Conservation (phyloP, 805 yeast species). For the Suhomyces vadensis region DNA sequence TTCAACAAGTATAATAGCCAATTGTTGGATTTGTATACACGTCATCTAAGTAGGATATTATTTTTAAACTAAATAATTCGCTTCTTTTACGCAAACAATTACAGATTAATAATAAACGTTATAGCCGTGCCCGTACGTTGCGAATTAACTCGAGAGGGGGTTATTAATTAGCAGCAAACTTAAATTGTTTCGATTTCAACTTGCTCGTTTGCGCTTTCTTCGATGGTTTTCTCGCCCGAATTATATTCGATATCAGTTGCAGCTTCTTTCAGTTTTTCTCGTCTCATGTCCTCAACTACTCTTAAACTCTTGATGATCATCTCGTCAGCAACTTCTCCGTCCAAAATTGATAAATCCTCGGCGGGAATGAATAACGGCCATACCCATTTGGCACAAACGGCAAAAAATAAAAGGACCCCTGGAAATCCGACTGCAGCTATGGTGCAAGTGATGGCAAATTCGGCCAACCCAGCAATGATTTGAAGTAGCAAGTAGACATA, state of each 20-base stretch:
- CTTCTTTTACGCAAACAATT: too few species aligned
- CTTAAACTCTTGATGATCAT: slow-evolving; percentile 49
- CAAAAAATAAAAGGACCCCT: slow-evolving; percentile 71
- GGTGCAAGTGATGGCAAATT: slow-evolving; percentile 82
- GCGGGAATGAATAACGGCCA: slow-evolving; percentile 64
- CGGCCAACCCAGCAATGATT: slow-evolving; percentile 69
- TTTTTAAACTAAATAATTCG: too few species aligned
- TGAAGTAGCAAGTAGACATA: slow-evolving; percentile 58
- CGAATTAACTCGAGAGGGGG: too few species aligned
- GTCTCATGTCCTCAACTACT: slow-evolving; percentile 13
- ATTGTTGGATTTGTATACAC: too few species aligned
- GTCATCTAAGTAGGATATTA: too few species aligned
- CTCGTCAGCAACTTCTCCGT: slow-evolving; percentile 63
- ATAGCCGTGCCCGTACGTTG: too few species aligned
- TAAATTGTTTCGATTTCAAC: too few species aligned
- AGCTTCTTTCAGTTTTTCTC: slow-evolving; percentile 4
- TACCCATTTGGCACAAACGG: slow-evolving; percentile 56
- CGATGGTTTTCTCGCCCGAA: neutral
- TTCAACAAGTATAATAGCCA: too few species aligned
- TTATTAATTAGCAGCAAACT: too few species aligned
- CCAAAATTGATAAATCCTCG: slow-evolving; percentile 63
- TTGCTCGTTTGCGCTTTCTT: neutral
- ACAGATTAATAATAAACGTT: too few species aligned
- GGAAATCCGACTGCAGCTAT: slow-evolving; percentile 95
- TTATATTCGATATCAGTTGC: neutral